Percentiles rank a stretch among this genome's conserved stretches.
Conservation (phyloP, 2,329 filamentous ascomycete genomes). For the Aureobasidium vineae region DNA sequence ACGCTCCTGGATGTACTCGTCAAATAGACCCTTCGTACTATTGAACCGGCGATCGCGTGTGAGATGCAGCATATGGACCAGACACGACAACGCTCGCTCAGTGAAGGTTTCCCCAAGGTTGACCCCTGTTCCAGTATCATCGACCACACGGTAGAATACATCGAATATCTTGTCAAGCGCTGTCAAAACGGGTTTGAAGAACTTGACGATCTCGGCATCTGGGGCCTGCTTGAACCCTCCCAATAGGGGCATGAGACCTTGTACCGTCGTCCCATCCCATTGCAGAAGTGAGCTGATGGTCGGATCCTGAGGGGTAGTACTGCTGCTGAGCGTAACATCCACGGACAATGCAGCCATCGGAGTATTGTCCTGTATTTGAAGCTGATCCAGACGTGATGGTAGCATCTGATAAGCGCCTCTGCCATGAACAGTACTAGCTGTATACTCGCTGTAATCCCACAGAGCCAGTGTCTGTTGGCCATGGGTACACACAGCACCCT, state of each 20-base stretch:
- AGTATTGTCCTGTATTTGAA: slow-evolving; percentile 48
- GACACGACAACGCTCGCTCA: slow-evolving; percentile 27
- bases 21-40: slow-evolving; percentile 24
- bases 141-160: slow-evolving; percentile 19
- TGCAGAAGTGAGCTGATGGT: slow-evolving; percentile 77
- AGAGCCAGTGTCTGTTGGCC: slow-evolving; percentile 67
- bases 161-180: slow-evolving; percentile 25
- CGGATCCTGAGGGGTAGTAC: slow-evolving; percentile 56
- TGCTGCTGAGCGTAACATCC: slow-evolving; percentile 68
- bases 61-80: slow-evolving; percentile 27
- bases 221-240: slow-evolving; percentile 88
- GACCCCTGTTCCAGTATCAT: slow-evolving; percentile 21
- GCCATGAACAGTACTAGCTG: slow-evolving; percentile 68
- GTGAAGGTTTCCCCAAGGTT: slow-evolving; percentile 24
- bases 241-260: slow-evolving; percentile 51
- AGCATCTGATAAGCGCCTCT: slow-evolving; percentile 84
- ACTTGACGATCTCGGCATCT: slow-evolving; percentile 96
- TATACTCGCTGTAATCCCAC: slow-evolving; percentile 90
- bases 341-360: slow-evolving; percentile 67
- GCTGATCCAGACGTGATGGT: slow-evolving; percentile 56
- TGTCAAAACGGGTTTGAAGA: slow-evolving; percentile 55
- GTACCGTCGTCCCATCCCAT: slow-evolving; percentile 60
- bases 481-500: slow-evolving; percentile 39
- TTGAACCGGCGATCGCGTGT: slow-evolving; percentile 29
- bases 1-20: slow-evolving; percentile 26